Base-by-base conservation (phyloP, 352 stramenopile genomes). In the Phytophthora cajani region DNA sequence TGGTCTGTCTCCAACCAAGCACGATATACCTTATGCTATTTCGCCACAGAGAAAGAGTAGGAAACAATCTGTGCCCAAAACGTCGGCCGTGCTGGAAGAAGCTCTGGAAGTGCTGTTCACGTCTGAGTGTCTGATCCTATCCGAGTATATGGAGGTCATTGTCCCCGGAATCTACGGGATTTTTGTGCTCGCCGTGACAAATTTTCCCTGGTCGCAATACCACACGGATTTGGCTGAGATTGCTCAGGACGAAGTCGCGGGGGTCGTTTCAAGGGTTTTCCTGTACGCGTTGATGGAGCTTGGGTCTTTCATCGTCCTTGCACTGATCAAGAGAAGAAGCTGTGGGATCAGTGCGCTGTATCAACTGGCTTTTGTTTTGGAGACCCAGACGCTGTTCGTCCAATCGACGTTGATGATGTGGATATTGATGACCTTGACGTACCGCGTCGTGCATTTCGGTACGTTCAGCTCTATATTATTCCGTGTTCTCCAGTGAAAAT, bases 71-170 rank as follows among this genome's bases (percentile, higher is more conserved):
- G 49, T 49, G 0, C 27, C 58, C n/a, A 49, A 40, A 8, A 59
- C 36, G 21, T 72, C 51, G 1, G 36, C 12, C 68, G 32, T 76
- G 9, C 25, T 76, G 2, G 21, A 77, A 16, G 69, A 77, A 10
- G 27, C 62, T 0, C 46, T 80, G 2, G 49, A 67, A 47, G 60
- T 74, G 1, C 25, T 80, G 1, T 86, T 80, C 32, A 77, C 75
- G 17, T 69, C 67, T 19, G 79, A 86, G 42, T 82, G 74, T 38
- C 56, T 80, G 5, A 60, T 74, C 9, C 58, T 86, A 1, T 62
- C 79, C 17, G 79, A 84, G 71, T 86, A 86, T 50, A 63, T 76
- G 38, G 74, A 86, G 57, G 61, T 70, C 8, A 57, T 84, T 27
- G 69, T 86, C 33, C 71, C 76, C 0, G 10, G 66, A 0, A 52